Evolutionary conservation across 2,329 filamentous ascomycete species (phyloP).

Genomic region (Dactylellina cionopaga): DNA sequence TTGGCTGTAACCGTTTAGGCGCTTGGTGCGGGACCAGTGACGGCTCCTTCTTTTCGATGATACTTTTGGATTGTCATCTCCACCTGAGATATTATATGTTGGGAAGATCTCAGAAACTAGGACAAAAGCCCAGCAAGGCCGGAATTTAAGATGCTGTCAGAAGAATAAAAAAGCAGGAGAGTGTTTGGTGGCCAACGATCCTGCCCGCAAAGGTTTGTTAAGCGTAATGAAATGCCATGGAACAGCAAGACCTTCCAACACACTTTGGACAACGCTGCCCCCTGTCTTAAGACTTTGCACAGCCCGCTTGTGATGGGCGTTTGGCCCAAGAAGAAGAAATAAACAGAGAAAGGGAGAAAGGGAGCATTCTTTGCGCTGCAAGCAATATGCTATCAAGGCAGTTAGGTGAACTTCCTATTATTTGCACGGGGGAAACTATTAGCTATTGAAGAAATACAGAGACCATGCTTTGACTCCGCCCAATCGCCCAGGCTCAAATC

Average conservation of each 20-base stretch:
- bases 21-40: conserved; percentile 13
- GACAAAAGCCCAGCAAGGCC: conserved; percentile 5
- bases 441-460: conserved; percentile 15
- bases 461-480: conserved; percentile 26
- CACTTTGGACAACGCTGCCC: conserved; percentile 35
- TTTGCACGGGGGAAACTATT: not conserved
- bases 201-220: conserved; percentile 45
- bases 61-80: conserved; percentile 6
- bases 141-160: conserved; percentile 20
- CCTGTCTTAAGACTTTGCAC: conserved; percentile 44
- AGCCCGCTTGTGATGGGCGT: conserved; percentile 36
- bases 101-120: not conserved
- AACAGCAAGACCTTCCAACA: conserved; percentile 21
- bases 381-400: conserved; percentile 41
- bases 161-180: no score
- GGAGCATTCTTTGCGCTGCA: conserved; percentile 9
- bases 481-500: conserved; percentile 17
- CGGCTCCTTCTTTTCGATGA: no score
- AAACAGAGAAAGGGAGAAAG: no score
- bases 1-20: conserved; percentile 42
- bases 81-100: not conserved
- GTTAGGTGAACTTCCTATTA: conserved; percentile 9
- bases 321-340: no score
- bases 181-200: conserved; percentile 38
- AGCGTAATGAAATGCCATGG: conserved; percentile 41